Evolutionary conservation across 306 rosid species (phyloP), one percentile per base, ranked within the genome.

Genomic region (Abrus pulchellus): DNA sequence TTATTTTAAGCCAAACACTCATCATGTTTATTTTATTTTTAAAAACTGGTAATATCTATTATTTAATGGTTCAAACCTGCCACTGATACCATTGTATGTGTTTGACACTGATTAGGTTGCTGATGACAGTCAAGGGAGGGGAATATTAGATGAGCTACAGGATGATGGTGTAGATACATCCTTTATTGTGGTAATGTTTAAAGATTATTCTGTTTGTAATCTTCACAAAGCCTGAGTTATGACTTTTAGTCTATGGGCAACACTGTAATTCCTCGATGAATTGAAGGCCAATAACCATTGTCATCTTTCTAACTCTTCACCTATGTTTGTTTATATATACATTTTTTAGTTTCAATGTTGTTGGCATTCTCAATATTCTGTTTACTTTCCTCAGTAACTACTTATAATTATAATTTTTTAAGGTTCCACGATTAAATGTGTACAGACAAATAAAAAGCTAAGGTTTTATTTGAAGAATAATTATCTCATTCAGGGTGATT

Each of bases 111-210:
- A 53, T 78, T 79, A 94, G 98, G 77, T 93, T 82, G 94, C 99
- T 14, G 86, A 89, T 87, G 99, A 93, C 77, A 66, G 88, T 50
- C 98, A 89, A 89, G 99, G 99, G 63, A 90, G 77, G 88, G 80
- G 84, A 36, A 88, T 93, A 79, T 59, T 95, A 72, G 94, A 88
- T 27, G 98, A 88, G 87, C 93, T 95, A 45, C 86, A 71, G 55
- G 77, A 83, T 53, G 99, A 95, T 45, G 97, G 97, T 6, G 82
- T 95, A 30, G 98, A 93, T 89, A 89, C 98, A 84, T 88, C 98
- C 32, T 91, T 72, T 87, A 59, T 92, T 43, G 97, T 75, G 88
- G 99, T 93, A 85, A 86, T 50, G 65, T 81, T 79, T 57, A 0
- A 54, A 66, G 30, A 50, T 54, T 47, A 4, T 65, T 61, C 52